Evolutionary conservation across 2,329 filamentous ascomycete species (phyloP).

Genomic region (Cercospora sp.): DNA sequence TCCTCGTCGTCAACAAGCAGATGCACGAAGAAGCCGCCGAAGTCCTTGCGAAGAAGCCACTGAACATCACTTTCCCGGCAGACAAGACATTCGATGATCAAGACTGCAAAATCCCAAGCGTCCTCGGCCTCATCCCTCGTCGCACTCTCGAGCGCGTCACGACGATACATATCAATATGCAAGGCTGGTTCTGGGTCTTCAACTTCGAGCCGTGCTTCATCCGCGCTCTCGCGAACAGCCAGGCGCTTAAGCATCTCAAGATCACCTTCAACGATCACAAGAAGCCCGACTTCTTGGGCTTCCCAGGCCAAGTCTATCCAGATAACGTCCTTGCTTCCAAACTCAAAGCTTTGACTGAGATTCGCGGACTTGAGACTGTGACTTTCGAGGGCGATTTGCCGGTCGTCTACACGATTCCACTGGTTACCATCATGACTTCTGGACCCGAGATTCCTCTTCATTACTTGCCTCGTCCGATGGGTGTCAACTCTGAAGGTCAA

Average conservation of each 20-base stretch:
- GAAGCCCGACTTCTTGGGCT: conserved; percentile 23
- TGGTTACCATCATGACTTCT: conserved; percentile 26
- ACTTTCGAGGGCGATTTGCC: conserved; percentile 34
- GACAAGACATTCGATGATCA: conserved; percentile 12
- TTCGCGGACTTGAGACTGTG: conserved; percentile 31
- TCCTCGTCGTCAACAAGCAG: conserved; percentile 41
- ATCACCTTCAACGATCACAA: conserved; percentile 29
- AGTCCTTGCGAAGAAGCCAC: conserved; percentile 36
- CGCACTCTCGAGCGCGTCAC: conserved; percentile 28
- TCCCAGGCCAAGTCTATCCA: conserved; percentile 26
- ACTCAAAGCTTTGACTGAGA: conserved; percentile 25
- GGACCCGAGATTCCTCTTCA: background rate
- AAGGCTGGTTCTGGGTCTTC: conserved; percentile 35
- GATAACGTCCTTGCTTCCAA: conserved; percentile 29
- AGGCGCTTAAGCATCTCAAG: conserved; percentile 25
- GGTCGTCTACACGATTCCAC: conserved; percentile 24
- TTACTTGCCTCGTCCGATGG: conserved; percentile 21
- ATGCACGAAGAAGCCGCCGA: conserved; percentile 37
- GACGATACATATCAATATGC: conserved; percentile 30
- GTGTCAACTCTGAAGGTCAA: conserved; percentile 9
- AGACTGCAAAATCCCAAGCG: conserved; percentile 19
- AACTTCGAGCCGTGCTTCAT: conserved; percentile 25
- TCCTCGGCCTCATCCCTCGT: conserved; percentile 30
- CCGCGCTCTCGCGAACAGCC: conserved; percentile 17
- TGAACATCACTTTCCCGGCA: conserved; percentile 30